Evolutionary conservation across 352 stramenopile species (phyloP).

Genomic region (Pythium dissotocum): DNA sequence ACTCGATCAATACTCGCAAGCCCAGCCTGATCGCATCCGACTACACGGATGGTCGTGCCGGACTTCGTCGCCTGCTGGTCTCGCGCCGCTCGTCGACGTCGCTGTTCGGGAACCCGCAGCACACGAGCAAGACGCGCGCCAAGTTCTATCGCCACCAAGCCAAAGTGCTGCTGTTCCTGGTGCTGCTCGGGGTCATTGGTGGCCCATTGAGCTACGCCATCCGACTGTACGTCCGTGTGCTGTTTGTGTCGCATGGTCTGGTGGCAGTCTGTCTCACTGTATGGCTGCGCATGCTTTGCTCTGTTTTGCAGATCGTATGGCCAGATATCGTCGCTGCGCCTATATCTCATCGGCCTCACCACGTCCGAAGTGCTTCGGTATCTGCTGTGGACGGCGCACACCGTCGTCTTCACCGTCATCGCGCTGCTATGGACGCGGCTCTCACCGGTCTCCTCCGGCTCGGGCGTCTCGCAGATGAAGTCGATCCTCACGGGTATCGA

Average conservation of each 20-base stretch:
- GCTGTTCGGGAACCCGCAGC: conserved; percentile 61
- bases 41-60: conserved; percentile 48
- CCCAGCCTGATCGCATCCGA: conserved; percentile 24
- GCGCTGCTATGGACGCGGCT: conserved; percentile 73
- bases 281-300: not conserved
- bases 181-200: conserved; percentile 80
- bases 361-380: conserved; percentile 41
- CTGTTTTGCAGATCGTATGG: conserved; percentile 31
- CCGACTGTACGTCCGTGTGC: conserved; percentile 40
- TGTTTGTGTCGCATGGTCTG: conserved; percentile 9
- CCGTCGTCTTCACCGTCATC: conserved; percentile 66
- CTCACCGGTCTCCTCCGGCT: conserved; percentile 72
- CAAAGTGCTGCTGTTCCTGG: conserved; percentile 74
- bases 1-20: not conserved
- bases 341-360: conserved; percentile 42
- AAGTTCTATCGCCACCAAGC: conserved; percentile 65
- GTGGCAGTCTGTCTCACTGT: conserved; percentile 7
- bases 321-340: conserved; percentile 43
- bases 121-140: conserved; percentile 37
- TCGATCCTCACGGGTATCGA: conserved; percentile 87
- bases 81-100: conserved; percentile 51
- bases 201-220: conserved; percentile 78
- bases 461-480: conserved; percentile 88
- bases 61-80: conserved; percentile 35
- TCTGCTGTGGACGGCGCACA: conserved; percentile 63